These are phyloP conservation scores for Myxozyma neotropica DNA, from an alignment of 805 yeast species.

Conservation along the genomic window DNA sequence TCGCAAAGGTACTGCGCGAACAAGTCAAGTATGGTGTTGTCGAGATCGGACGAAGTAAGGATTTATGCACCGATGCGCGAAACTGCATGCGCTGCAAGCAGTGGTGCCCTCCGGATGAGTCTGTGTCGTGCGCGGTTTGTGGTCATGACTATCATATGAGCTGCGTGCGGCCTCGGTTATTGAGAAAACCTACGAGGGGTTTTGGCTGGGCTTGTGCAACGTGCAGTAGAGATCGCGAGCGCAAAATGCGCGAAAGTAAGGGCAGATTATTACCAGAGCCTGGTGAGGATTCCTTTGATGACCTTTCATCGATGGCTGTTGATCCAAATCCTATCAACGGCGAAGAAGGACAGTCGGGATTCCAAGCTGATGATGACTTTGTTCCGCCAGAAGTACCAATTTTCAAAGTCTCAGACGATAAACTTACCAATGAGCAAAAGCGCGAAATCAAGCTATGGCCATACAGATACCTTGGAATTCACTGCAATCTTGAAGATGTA, in stretches of 20 bases:
- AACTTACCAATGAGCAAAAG: conserved; percentile 38
- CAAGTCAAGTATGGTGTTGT: conserved; percentile 74
- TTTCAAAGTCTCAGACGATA: conserved; percentile 38
- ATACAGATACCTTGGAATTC: conserved; percentile 75
- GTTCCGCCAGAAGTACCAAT: conserved; percentile 14
- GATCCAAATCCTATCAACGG: not conserved
- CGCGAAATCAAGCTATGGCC: conserved; percentile 57
- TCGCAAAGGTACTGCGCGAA: conserved; percentile 61
- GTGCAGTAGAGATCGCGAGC: conserved; percentile 65
- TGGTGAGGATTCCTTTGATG: conserved; percentile 18
- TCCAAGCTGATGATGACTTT: conserved; percentile 11
- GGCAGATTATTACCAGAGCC: conserved; percentile 37
- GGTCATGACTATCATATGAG: conserved; percentile 70
- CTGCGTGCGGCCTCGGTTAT: conserved; percentile 83
- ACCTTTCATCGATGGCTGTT: not conserved
- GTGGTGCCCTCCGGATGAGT: conserved; percentile 77
- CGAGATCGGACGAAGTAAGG: conserved; percentile 67
- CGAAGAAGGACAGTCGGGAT: conserved; percentile 2
- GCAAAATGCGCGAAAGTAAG: conserved; percentile 44
- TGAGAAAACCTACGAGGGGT: conserved; percentile 79
- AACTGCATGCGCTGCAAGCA: conserved; percentile 77
- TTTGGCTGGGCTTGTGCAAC: conserved; percentile 87
- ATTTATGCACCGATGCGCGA: conserved; percentile 62
- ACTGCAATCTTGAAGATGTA: conserved; percentile 73
- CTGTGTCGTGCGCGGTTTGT: conserved; percentile 82